Base-by-base conservation (phyloP, 805 yeast species). In the Starmerella bombi region DNA sequence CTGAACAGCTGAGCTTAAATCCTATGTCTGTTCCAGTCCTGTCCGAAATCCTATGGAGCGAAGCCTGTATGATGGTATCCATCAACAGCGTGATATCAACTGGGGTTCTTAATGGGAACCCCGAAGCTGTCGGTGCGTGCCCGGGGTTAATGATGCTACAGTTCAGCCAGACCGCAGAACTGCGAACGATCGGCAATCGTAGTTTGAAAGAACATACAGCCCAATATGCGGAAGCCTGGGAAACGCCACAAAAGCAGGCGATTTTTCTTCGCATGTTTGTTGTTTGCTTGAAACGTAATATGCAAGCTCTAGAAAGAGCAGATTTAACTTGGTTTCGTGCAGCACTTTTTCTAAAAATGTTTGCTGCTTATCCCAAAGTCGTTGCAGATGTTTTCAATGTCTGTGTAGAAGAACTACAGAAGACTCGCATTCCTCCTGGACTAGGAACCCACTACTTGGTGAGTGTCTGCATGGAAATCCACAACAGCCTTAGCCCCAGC, bases 261-360 rank as follows among this genome's bases (percentile, higher is more conserved):
- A 22, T 18, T 16, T 47, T 36, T 32, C 8, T 20, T 17, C 25
- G 34, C 12, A 30, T 42, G 32, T 30, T 45, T 9, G 3, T 17
- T 16, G 16, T 27, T 12, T 44, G 44, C 1, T 20, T 47, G 14
- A 37, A 33, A 20, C 43, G 50, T 14, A 45, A 40, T 34, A 14
- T 38, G 18, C 36, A 42, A 8, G 50, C 46, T 2, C 19, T 4
- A 7, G 29, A 40, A 4, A n/a, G 23, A 15, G 51, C 51, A 1
- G 52, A 49, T 27, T n/a, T 40, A 15, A 45, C 51, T 2, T 49
- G 52, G 52, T 42, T 18, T 29, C 38, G 35, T 2, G 36, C 42
- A 1, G 38, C 31, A 1, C 7, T 15, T 16, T 12, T 48, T 2
- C 32, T 48, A 1, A 18, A 27, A 5, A 16, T 25, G 7, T 17